These are phyloP conservation scores for Diplodia corticola DNA, from an alignment of 2,329 filamentous ascomycete species.

Conservation along the genomic window DNA sequence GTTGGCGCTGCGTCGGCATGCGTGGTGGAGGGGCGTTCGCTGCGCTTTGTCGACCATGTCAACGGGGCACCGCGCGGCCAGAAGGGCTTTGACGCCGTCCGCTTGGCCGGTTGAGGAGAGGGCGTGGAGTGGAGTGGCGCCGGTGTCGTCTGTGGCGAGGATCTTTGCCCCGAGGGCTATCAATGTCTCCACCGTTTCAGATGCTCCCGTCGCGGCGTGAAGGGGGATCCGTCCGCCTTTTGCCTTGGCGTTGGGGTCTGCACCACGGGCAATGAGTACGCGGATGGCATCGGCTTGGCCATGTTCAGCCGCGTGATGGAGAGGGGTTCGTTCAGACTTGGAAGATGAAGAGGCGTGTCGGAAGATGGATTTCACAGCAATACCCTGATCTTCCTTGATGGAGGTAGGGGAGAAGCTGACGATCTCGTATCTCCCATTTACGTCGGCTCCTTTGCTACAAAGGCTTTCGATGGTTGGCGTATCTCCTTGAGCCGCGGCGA, in stretches of 20 bases:
- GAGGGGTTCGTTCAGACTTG: background rate
- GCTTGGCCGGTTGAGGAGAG: background rate
- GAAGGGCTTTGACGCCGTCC: too few species aligned
- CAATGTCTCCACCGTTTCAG: background rate
- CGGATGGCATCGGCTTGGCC: background rate
- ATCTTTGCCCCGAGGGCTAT: background rate
- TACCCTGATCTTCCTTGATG: background rate
- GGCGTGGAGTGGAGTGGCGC: background rate
- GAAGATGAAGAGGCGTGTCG: background rate
- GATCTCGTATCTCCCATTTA: background rate
- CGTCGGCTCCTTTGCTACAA: background rate
- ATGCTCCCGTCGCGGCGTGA: background rate
- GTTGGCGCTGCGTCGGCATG: background rate
- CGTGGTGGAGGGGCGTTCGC: too few species aligned
- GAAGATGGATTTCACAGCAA: too few species aligned
- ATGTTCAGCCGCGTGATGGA: background rate
- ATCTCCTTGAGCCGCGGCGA: background rate
- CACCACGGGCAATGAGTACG: background rate
- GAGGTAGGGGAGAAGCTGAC: too few species aligned
- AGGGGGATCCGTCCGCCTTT: background rate
- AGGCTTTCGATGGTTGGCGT: background rate
- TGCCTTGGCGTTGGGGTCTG: background rate
- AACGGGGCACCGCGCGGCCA: too few species aligned
- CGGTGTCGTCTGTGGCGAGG: background rate
- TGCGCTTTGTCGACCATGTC: too few species aligned